Evolutionary conservation across 2,329 filamentous ascomycete species (phyloP), one percentile per base, ranked within the genome.

Genomic region (Diaporthe ilicicola): DNA sequence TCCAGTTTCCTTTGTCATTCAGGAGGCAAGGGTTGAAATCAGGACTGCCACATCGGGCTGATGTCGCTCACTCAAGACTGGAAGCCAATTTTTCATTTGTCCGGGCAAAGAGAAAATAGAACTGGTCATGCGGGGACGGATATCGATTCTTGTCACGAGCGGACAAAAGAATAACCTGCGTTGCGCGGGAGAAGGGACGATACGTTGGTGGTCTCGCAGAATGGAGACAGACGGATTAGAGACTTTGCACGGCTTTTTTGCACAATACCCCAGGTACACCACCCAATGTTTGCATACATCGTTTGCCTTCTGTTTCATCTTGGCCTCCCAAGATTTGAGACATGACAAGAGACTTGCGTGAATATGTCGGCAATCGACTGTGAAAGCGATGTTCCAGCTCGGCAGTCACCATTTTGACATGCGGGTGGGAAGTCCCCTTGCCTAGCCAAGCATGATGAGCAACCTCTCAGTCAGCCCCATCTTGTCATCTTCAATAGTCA

Each of bases 261-360:
- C 67, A 70, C 66, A 72, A 72, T 72, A 72, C 70, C 70, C 70
- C 70, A 50, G 29, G 51, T 67, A 70, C 61, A 50, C 59, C 53
- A 72, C 65, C 65, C 54, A 70, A 72, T 67, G 59, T 54, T 59
- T 61, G 70, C 69, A 72, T 70, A 70, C 54, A 62, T 50, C 66
- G 27, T 48, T 53, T 70, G 54, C 13, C 54, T 48, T 39, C 37
- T 46, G 32, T 24, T 37, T 55, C 13, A 46, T 4, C 22, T 29
- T 13, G 24, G 22, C 13, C 7, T 19, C n/a, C 42, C n/a, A 8
- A 27, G 15, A 50, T 7, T 7, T 10, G 32, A 48, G n/a, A 29
- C 9, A 29, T 50, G 29, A 50, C n/a, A 37, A 24, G 44, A 39
- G 10, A 13, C 13, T 19, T 19, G n/a, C 15, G 27, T 22, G 12